Base-by-base conservation (phyloP, 1,284 basidiomycete genomes). In the Schizophyllum commune region DNA sequence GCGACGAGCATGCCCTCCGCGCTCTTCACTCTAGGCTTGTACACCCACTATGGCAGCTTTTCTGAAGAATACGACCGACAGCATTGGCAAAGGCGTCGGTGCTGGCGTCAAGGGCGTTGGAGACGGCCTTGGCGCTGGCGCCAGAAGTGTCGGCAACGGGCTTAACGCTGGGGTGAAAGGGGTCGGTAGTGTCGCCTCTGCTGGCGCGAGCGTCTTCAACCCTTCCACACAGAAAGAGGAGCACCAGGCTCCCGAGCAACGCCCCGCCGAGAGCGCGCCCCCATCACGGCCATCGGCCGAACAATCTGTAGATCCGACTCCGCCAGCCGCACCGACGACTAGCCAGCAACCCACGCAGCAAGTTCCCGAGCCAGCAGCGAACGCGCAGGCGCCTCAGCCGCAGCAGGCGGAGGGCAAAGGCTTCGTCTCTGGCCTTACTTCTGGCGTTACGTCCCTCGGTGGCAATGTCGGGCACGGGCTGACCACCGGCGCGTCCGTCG, bases 51-150 rank as follows among this genome's bases (percentile, higher is more conserved):
- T 58, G 56, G 17, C 57, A 47, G 47, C 51, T 47, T 58, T 61
- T 17, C 33, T 61, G 19, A 34, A 58, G 27, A 57, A 51, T 13
- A 58, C 60, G 52, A 58, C 60, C 6, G 60, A 61, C 52, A 57
- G 34, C 33, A 56, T 61, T 22, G 56, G 56, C 60, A 61, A 55
- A 20, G 21, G 55, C 22, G 57, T 52, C 20, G n/a, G 39, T n/a
- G 55, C 56, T 11, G 60, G 60, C 21, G 60, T 34, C 11, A 21
- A 54, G 33, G 60, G 56, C 52, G 15, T 61, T 13, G 60, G 60
- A 22, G 57, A 61, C 9, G 60, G 60, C 33, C 32, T 60, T 21
- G 56, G 51, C 47, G 39, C 55, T n/a, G 59, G 53, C n/a, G n/a
- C 56, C 19, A 56, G 27, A 20, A 52, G 34, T 33, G 56, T 61